Base-by-base conservation (phyloP, 2,329 filamentous ascomycete species). In the Colletotrichum viniferum region DNA sequence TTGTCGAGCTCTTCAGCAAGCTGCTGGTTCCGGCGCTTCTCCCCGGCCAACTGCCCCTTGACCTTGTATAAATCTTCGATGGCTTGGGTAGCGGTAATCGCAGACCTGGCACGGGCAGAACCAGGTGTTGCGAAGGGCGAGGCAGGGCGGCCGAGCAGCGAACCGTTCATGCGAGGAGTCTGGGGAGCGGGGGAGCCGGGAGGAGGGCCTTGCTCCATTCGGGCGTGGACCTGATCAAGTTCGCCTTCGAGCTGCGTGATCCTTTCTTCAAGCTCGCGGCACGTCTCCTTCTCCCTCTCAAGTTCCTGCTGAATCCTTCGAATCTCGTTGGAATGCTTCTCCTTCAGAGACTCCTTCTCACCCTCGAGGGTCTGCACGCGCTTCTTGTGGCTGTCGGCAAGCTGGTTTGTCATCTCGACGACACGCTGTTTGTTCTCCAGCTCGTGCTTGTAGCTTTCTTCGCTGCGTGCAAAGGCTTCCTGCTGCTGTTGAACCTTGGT, bases 371-470 rank as follows among this genome's bases (percentile, higher is more conserved):
- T 93, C 74, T 92, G 90, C 16, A 96, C 86, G 64, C 94, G 91
- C 73, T 92, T 90, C 81, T 92, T 92, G 79, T 94, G 92, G 16
- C 94, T 95, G 73, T 93, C 89, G 36, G 94, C 92, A 69, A 94
- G 92, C 80, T 96, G 93, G 74, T 95, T 91, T 78, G 95, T 95
- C 81, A 97, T 90, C 77, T 98, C 94, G 4, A 96, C 94, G 24
- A 99, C 89, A 60, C 97, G 92, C 74, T 92, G 92, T 30, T 94
- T 92, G 77, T 94, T 94, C 78, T 97, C 95, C 9, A 98, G 88
- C 82, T 98, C 96, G 71, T 96, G 93, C 79, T 94, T 92, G 87
- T 97, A 97, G 76, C 94, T 93, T 82, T 98, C 94, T 76, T 98
- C 93, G n/a, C 93, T 92, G 69, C 94, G 92, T 3, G 95, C 93